These are phyloP conservation scores for Ganoderma lingzhi DNA, from an alignment of 1,284 basidiomycete genomes.

Conservation along the genomic window DNA sequence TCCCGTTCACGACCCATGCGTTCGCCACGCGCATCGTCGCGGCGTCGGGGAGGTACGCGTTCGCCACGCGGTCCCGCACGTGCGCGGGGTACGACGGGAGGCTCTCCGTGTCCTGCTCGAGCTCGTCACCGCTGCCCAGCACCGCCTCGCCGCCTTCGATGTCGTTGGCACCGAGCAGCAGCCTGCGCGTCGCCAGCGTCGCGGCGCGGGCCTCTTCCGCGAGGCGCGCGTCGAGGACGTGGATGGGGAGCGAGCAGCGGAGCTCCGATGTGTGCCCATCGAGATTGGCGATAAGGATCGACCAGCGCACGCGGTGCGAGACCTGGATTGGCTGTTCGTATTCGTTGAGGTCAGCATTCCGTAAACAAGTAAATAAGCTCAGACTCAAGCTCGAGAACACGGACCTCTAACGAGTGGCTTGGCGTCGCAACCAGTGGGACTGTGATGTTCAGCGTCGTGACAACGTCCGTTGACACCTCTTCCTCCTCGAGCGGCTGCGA, in stretches of 20 bases:
- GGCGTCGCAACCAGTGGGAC: slow-evolving; percentile 64
- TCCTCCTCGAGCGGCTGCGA: slow-evolving; percentile 22
- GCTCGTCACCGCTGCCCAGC: slow-evolving; percentile 37
- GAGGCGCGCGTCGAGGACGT: slow-evolving; percentile 78
- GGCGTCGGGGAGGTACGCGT: slow-evolving; percentile 72
- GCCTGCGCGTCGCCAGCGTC: slow-evolving; percentile 75
- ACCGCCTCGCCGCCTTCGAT: slow-evolving; percentile 25
- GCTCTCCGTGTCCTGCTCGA: slow-evolving; percentile 24
- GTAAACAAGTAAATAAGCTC: background rate
- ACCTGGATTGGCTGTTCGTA: slow-evolving; percentile 66
- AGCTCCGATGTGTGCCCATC: slow-evolving; percentile 92
- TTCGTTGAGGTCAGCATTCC: slow-evolving; percentile 9
- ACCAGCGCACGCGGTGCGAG: slow-evolving; percentile 80
- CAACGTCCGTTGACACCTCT: slow-evolving; percentile 51
- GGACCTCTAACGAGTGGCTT: slow-evolving; percentile 67
- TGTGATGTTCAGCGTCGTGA: slow-evolving; percentile 53
- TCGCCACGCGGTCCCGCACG: slow-evolving; percentile 89
- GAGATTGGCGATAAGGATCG: slow-evolving; percentile 80
- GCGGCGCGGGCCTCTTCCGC: slow-evolving; percentile 78
- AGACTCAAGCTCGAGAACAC: background rate
- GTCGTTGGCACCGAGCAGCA: slow-evolving; percentile 47
- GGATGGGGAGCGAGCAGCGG: slow-evolving; percentile 88
- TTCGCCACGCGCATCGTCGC: slow-evolving; percentile 72
- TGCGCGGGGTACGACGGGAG: slow-evolving; percentile 90
- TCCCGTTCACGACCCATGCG: slow-evolving; percentile 60